Conservation (phyloP, 306 rosid genomes). For the Pyrus bretschneideri region DNA sequence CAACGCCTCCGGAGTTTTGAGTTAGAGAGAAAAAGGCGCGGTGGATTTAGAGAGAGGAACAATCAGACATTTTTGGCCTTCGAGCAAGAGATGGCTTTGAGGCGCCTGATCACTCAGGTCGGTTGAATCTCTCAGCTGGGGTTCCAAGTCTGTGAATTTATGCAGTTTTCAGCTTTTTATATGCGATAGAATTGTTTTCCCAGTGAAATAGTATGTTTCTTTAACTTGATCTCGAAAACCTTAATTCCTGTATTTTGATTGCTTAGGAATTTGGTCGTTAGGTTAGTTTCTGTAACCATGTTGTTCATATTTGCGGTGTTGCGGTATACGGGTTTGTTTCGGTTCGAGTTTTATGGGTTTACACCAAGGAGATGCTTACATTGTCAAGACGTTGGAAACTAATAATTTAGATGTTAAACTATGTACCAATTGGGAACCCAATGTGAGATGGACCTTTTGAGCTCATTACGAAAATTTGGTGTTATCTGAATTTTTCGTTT, state of each 20-base stretch:
- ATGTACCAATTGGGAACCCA: background rate
- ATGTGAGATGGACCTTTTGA: background rate
- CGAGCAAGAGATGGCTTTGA: conserved; percentile 45
- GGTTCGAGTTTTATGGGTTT: background rate
- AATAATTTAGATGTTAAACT: background rate
- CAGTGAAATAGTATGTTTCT: background rate
- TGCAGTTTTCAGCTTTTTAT: background rate
- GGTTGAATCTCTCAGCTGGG: conserved; percentile 5
- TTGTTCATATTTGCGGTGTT: background rate
- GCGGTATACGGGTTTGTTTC: background rate
- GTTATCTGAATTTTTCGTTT: background rate
- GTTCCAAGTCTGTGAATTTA: background rate
- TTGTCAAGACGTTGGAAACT: background rate
- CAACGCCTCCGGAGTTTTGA: background rate
- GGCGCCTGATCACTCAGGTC: conserved; percentile 65
- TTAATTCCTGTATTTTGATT: conserved; percentile 13
- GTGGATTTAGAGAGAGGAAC: background rate
- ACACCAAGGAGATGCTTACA: background rate
- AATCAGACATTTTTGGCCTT: conserved; percentile 7
- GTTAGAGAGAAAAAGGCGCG: background rate
- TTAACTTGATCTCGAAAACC: conserved; percentile 28
- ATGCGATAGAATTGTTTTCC: background rate
- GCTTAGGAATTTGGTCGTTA: background rate
- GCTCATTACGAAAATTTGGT: background rate
- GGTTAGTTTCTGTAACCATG: background rate